Conservation (phyloP, 768 basidiomycete species). For the Termitomyces sp. region DNA sequence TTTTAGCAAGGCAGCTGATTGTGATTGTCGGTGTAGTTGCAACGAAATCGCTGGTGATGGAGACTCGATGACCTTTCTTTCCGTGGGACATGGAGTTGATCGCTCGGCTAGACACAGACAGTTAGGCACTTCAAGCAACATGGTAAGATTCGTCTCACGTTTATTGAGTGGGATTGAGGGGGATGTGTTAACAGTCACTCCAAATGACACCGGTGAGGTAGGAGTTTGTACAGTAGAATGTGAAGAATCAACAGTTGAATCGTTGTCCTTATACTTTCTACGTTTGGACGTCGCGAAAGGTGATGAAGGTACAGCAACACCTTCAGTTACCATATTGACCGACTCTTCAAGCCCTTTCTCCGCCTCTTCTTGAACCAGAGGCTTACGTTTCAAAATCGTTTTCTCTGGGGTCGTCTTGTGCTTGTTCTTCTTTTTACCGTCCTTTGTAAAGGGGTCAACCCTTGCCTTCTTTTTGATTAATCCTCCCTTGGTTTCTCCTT, state of each 20-base stretch:
- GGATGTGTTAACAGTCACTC: neutral
- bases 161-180: neutral
- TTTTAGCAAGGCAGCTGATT: slow-evolving; percentile 22
- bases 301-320: neutral
- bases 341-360: slow-evolving; percentile 2
- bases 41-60: slow-evolving; percentile 8
- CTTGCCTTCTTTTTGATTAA: slow-evolving; percentile 55
- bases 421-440: slow-evolving; percentile 36
- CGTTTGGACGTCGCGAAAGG: slow-evolving; percentile 2
- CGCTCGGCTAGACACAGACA: neutral
- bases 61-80: slow-evolving; percentile 10
- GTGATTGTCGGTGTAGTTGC: slow-evolving; percentile 8
- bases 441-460: slow-evolving; percentile 49
- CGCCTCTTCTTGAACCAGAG: neutral
- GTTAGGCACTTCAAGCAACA: neutral
- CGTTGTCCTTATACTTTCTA: slow-evolving; percentile 5
- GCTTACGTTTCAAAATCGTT: neutral
- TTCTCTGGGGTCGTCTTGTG: slow-evolving; percentile 8
- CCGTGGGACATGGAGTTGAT: neutral
- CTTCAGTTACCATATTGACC: neutral
- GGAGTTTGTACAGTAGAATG: neutral
- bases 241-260: neutral
- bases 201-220: neutral
- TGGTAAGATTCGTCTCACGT: neutral
- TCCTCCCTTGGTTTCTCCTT: slow-evolving; percentile 53